phyloP scores from a whole-genome alignment of 345 rosid genomes.

The Boechera retrofracta region DNA sequence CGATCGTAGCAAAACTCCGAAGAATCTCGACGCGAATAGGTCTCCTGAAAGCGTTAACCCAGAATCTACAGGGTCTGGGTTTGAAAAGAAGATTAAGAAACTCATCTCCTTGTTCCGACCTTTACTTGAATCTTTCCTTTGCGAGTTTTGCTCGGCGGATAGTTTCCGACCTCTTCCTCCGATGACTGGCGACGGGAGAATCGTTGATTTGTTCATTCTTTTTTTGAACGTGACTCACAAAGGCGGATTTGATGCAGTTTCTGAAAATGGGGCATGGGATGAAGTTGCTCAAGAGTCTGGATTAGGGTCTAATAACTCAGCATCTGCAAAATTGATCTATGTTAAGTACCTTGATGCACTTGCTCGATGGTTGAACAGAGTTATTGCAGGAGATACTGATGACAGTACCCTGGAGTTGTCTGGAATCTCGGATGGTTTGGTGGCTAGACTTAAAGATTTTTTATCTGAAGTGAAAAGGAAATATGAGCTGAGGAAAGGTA shows the following conservation, averaged over 20 bases:
- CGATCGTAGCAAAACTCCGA: slow-evolving; percentile 38
- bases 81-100: slow-evolving; percentile 33
- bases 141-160: slow-evolving; percentile 40
- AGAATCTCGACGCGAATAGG: slow-evolving; percentile 25
- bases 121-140: slow-evolving; percentile 42
- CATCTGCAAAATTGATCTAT: slow-evolving; percentile 56
- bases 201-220: slow-evolving; percentile 59
- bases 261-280: slow-evolving; percentile 53
- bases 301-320: slow-evolving; percentile 41
- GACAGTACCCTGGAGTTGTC: slow-evolving; percentile 24
- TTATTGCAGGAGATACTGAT: slow-evolving; percentile 35
- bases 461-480: slow-evolving; percentile 46
- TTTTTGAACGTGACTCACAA: slow-evolving; percentile 55
- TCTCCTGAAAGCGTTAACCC: slow-evolving; percentile 5
- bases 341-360: slow-evolving; percentile 56
- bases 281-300: slow-evolving; percentile 60
- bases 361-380: slow-evolving; percentile 54
- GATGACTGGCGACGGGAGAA: slow-evolving; percentile 59
- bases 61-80: slow-evolving; percentile 18
- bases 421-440: slow-evolving; percentile 47
- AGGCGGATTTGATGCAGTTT: slow-evolving; percentile 57
- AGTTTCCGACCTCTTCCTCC: slow-evolving; percentile 52
- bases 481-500: slow-evolving; percentile 37
- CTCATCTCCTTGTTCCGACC: slow-evolving; percentile 42
- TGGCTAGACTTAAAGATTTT: slow-evolving; percentile 45